A percentile compares a stretch with the other conserved stretches of the same genome.
phyloP scores from a whole-genome alignment of 352 stramenopile genomes.

The Globisporangium radiosum region DNA sequence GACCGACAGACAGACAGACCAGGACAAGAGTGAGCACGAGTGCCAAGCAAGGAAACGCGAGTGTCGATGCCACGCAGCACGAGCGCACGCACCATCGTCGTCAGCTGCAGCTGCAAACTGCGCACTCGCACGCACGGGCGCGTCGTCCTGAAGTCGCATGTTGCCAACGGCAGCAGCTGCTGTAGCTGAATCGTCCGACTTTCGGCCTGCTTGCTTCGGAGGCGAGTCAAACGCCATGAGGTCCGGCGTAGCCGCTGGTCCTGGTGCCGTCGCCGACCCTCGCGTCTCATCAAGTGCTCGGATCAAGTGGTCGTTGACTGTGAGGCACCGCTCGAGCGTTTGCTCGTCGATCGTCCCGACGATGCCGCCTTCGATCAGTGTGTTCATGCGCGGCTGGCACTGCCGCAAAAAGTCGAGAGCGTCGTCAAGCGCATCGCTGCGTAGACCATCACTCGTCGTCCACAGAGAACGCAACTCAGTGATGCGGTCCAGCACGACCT shows the following conservation, averaged over 20 bases:
- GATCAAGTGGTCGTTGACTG: slow-evolving; percentile 80
- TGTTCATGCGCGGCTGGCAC: slow-evolving; percentile 85
- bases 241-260: slow-evolving; percentile 16
- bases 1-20: neutral
- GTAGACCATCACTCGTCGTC: slow-evolving; percentile 22
- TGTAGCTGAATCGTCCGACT: too few species aligned
- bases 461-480: slow-evolving; percentile 26
- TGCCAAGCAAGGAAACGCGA: neutral
- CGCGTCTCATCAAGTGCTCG: slow-evolving; percentile 58
- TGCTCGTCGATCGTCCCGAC: slow-evolving; percentile 80
- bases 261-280: neutral
- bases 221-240: slow-evolving; percentile 66
- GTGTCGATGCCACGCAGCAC: neutral
- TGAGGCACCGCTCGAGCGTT: slow-evolving; percentile 79
- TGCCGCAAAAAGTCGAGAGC: slow-evolving; percentile 76
- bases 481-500: slow-evolving; percentile 71
- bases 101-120: slow-evolving; percentile 19
- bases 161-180: too few species aligned
- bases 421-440: slow-evolving; percentile 51
- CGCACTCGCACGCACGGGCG: too few species aligned
- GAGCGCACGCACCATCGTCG: slow-evolving; percentile 33
- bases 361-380: slow-evolving; percentile 79
- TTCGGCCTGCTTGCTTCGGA: slow-evolving; percentile 1
- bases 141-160: too few species aligned
- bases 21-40: too few species aligned